Evolutionary conservation across 306 rosid species (phyloP), one percentile per base, ranked within the genome.

Genomic region (Dalbergia oliveri): DNA sequence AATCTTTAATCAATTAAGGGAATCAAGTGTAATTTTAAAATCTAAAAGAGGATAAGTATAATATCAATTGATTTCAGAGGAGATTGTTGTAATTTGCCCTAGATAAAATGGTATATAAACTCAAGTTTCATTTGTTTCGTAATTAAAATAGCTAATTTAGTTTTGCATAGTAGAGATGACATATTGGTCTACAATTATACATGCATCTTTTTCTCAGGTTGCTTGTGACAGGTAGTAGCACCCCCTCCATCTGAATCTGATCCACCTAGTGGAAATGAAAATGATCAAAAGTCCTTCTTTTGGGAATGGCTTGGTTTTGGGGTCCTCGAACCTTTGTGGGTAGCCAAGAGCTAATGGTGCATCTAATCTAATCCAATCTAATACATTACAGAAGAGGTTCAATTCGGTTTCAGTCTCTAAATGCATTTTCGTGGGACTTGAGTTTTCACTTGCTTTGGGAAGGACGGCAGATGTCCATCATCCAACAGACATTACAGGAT

Each of bases 401-500:
- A 21, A 21, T 21, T 62, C 6, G 31, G 72, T 26, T 1, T 26
- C 31, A 49, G 54, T 59, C 19, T 23, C 14, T 70, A 2, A 19
- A 6, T 50, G 57, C 10, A 13, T 31, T 47, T 74, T 19, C 0
- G 66, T 26, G 79, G 68, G 68, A 69, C 18, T 18, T 26, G 11
- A 47, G 51, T 63, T 59, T 6, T 83, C 65, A 12, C 66, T n/a
- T 54, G 57, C 50, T 34, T 43, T 44, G 59, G 53, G 34, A 77
- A 83, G 75, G 19, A 78, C 59, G 57, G 26, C 26, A n/a, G 0
- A 33, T 44, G 49, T 34, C 33, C 73, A 68, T 82, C 21, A 35
- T 69, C 75, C 79, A 53, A 70, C 74, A 71, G 79, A 56, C 71
- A 72, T 83, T 72, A 65, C 75, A 34, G 56, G 18, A 73, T 72